Evolutionary conservation across 345 rosid species (phyloP), one percentile per base, ranked within the genome.

Genomic region (Citrus unshiu): DNA sequence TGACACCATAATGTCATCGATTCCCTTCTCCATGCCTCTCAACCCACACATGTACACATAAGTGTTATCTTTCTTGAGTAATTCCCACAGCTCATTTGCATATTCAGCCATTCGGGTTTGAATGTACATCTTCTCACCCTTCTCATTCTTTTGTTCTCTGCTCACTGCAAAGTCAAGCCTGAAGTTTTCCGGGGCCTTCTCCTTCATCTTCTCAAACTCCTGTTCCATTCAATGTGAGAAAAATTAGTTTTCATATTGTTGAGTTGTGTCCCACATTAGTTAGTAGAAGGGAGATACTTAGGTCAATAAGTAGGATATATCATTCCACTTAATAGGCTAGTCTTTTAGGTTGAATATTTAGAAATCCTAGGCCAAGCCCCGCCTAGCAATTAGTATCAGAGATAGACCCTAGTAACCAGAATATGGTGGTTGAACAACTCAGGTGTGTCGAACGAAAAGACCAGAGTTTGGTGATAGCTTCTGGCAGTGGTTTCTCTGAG

Each of bases 11-110:
- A 96, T 93, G 58, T 93, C 97, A 83, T 93, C 97, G 30, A 93
- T 91, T 25, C 98, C 97, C 84, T 92, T 90, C 86, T 94, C 99
- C 98, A 94, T 96, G 70, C 98, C 98, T 88, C 91, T 92, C 75
- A 96, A 85, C 67, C 98, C 98, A 72, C 98, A 96, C 97, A 96
- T 96, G 86, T 96, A 96, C 2, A 96, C 89, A 18, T 34, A 96
- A 24, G 99, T 93, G 91, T 88, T 93, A 70, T 94, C 99, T 81
- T 96, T 94, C 93, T 96, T 94, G 9, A 96, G 92, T 46, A 96
- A 18, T 70, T 96, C 98, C 99, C 99, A 96, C 21, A 93, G 88
- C 85, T 93, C 93, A 69, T 86, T 90, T 40, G 98, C 98, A 8
- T 93, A 96, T 83, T 96, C 85, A 22, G 93, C 99, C 99, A 94